Base-by-base conservation (phyloP, 2,329 filamentous ascomycete species). In the Pseudopithomyces chartarum region DNA sequence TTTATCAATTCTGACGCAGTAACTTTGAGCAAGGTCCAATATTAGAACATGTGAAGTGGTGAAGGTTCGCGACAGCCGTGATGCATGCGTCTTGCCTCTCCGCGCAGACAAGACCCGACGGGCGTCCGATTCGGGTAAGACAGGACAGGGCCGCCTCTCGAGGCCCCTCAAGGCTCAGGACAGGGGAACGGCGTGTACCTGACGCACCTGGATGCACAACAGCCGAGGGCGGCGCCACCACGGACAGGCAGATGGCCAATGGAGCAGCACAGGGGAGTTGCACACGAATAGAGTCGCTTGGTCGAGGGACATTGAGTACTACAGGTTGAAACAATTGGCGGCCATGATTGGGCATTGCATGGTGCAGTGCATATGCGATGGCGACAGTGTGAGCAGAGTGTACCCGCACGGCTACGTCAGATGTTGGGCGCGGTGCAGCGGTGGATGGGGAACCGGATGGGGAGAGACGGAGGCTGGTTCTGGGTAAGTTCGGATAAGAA, bases 91-190 rank as follows among this genome's bases (percentile, higher is more conserved):
- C 33, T 40, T 20, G 17, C 23, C 33, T 10, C 33, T 51, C 19
- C 36, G n/a, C 26, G 38, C 22, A 42, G 33, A 6, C 36, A 48
- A 44, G 19, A 40, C 26, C 20, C 40, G 17, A 33, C 47, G 12
- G 22, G 17, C 15, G 32, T 36, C n/a, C 32, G 17, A 36, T 32
- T 44, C 42, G 50, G 33, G 55, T 59, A 55, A 58, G 57, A 56
- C 57, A 53, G 34, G 57, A 56, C 57, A 53, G 34, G 54, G 47
- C 45, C 26, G 26, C 26, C 26, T 29, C 46, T 44, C 60, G 42
- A 43, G 59, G 63, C 63, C 13, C 58, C 53, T 66, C 56, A n/a
- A n/a, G n/a, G 26, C 26, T 66, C 17, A 15, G 17, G 57, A 52
- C 42, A 42, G 48, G 38, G 38, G 10, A 34, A 38, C 19, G 48